Evolutionary conservation across 306 rosid genomes (phyloP), one percentile per base, ranked within the genome.

Genomic region (Trifolium pratense): DNA sequence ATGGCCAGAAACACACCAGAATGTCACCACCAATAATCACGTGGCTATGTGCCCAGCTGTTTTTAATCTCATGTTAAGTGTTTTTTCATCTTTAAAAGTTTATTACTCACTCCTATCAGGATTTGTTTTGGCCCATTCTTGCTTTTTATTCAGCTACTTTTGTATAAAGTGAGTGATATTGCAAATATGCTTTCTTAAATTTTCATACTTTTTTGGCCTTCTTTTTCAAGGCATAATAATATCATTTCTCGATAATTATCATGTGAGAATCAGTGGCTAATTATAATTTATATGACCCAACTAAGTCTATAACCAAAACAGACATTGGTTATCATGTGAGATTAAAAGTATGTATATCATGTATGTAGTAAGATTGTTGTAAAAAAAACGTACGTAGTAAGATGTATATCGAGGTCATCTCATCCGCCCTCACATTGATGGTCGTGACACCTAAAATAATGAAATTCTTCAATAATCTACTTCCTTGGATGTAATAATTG

Each of bases 121-220:
- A 78, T 34, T 61, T 32, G 43, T 63, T n/a, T n/a, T 69, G 78
- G 72, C 77, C 74, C 83, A 60, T 56, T 37, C 39, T 79, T 45
- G 31, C 69, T 73, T 80, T 75, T 68, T 40, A 46, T 53, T 32
- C 29, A 17, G 0, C 75, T 56, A 66, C 79, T 80, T 88, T 63
- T n/a, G 58, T 23, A 23, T 66, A 76, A 86, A 82, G 72, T 34
- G 21, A 14, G 71, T 66, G 66, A 80, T 58, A 46, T 74, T 78
- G 75, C 80, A 70, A 78, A 72, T 68, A 80, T 82, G 45, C 81
- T 82, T 82, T 86, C 79, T 68, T 73, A 75, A 72, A 34, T 43
- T 68, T 78, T 68, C 51, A 66, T 11, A 53, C 81, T 75, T 88
- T 26, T 57, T 51, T 58, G 62, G 48, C 78, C 55, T 75, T 75